Evolutionary conservation across 805 yeast species (phyloP).

Genomic region (Ogataea angusta): DNA sequence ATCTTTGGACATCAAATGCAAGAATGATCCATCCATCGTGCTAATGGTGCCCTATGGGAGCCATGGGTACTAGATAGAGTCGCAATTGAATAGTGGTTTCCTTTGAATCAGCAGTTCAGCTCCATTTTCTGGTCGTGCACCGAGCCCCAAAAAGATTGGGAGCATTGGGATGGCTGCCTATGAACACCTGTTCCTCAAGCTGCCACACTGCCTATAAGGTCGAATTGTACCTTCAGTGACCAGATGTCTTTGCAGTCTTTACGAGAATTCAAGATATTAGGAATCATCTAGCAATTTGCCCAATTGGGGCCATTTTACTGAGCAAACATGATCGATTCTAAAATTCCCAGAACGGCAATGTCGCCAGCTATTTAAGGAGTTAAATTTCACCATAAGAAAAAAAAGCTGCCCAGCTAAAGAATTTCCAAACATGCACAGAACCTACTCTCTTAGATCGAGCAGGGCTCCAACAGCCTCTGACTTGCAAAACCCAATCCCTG

Average conservation of each 20-base stretch:
- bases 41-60: no score
- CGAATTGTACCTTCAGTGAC: neutral
- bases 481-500: conserved; percentile 91
- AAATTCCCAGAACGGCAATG: conserved; percentile 19
- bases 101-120: neutral
- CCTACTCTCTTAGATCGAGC: conserved; percentile 90
- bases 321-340: conserved; percentile 11
- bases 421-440: conserved; percentile 77
- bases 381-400: conserved; percentile 12
- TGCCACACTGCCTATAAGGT: neutral
- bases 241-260: neutral
- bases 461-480: conserved; percentile 98
- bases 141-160: conserved; percentile 3
- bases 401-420: conserved; percentile 9
- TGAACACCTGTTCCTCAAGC: no score
- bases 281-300: conserved; percentile 4
- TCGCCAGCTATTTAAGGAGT: conserved; percentile 12
- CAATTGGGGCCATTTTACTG: neutral
- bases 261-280: neutral
- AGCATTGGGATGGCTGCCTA: conserved; percentile 1
- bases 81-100: no score
- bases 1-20: neutral
- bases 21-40: no score
- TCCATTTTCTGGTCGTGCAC: neutral
- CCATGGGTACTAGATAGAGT: no score